Conservation (phyloP, 805 yeast species). For the Candida arabinofermentans region DNA sequence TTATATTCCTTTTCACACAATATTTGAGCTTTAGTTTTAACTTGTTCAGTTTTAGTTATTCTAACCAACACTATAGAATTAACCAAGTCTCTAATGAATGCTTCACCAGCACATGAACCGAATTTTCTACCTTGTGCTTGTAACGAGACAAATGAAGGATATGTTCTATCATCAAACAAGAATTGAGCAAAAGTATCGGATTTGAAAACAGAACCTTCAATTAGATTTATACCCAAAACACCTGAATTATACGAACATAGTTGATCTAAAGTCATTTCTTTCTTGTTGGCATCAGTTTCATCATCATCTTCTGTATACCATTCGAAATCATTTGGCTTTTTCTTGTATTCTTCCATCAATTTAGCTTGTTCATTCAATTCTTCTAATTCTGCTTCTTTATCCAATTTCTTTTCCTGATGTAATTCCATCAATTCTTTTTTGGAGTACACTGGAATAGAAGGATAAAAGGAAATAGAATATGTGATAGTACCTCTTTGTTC, state of each 20-base stretch:
- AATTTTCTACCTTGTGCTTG: conserved; percentile 45
- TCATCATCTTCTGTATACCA: conserved; percentile 50
- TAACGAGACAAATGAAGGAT: conserved; percentile 53
- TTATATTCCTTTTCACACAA: conserved; percentile 44
- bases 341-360: conserved; percentile 47
- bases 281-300: conserved; percentile 35
- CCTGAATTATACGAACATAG: conserved; percentile 59
- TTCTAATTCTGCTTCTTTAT: conserved; percentile 36
- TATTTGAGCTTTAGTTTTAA: conserved; percentile 44
- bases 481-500: conserved; percentile 49
- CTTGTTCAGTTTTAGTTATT: conserved; percentile 48
- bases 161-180: conserved; percentile 59
- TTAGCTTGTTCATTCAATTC: conserved; percentile 44
- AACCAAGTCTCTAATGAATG: conserved; percentile 67
- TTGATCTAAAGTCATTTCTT: conserved; percentile 46
- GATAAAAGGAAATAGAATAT: conserved; percentile 55
- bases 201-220: conserved; percentile 44
- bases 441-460: conserved; percentile 60
- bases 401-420: conserved; percentile 35
- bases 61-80: conserved; percentile 57
- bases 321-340: conserved; percentile 60
- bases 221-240: conserved; percentile 50
- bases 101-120: conserved; percentile 46
- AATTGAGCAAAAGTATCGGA: conserved; percentile 52
- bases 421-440: conserved; percentile 49